Evolutionary conservation across 1,139 yeast genomes (phyloP).

Genomic region (Kluyveromyces sp.): DNA sequence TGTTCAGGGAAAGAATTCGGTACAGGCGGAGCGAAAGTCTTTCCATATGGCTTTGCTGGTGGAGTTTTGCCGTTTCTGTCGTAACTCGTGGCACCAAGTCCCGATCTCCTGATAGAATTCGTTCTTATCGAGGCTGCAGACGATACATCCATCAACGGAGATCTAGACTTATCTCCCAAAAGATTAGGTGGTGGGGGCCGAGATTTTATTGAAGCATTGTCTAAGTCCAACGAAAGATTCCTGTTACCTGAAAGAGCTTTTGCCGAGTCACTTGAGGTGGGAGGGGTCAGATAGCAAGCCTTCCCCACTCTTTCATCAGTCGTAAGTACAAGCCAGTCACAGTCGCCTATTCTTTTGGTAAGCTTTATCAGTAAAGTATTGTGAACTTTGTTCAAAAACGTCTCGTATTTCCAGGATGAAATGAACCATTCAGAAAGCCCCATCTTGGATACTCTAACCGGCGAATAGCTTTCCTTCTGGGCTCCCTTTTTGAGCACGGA

Average conservation of each 20-base stretch:
- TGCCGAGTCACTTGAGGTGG: constrained; percentile 6
- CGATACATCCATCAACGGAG: constrained; percentile 10
- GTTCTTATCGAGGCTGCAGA: not conserved
- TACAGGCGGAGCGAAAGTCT: not conserved
- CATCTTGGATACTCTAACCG: constrained; percentile 31
- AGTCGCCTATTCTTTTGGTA: constrained; percentile 33
- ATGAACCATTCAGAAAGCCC: constrained; percentile 34
- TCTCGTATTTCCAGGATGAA: constrained; percentile 34
- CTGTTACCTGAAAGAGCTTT: not conserved
- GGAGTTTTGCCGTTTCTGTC: not conserved
- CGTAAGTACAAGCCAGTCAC: constrained; percentile 33
- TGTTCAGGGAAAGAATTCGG: not conserved
- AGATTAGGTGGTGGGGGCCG: constrained; percentile 13
- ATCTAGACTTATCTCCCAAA: constrained; percentile 11
- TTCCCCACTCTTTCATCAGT: constrained; percentile 28
- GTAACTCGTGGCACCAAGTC: not conserved
- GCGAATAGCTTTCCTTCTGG: constrained; percentile 10
- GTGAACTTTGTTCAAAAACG: constrained; percentile 30
- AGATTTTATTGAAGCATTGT: constrained; percentile 6
- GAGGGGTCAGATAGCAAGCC: constrained; percentile 8
- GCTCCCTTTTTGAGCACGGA: constrained; percentile 8
- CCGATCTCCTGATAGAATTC: not conserved
- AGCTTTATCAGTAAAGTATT: constrained; percentile 32
- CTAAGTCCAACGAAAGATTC: not conserved
- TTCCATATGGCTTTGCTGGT: not conserved